phyloP scores from a whole-genome alignment of 495 filamentous ascomycete species.

The Xylaria intraflava region DNA sequence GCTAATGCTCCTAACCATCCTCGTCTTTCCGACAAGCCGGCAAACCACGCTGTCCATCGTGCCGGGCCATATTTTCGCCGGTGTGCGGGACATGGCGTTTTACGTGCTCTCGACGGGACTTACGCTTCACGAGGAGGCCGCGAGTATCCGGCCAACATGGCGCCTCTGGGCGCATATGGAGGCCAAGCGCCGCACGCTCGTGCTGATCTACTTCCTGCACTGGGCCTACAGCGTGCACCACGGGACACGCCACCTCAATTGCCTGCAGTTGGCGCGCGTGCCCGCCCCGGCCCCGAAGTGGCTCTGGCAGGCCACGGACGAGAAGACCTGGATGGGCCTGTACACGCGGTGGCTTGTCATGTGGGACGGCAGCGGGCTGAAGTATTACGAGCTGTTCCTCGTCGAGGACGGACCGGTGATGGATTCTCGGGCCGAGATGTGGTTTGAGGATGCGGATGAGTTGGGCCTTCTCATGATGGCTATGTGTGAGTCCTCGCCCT shows the following conservation, averaged over 20 bases:
- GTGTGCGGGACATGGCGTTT: slow-evolving; percentile 23
- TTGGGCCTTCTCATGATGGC: slow-evolving; percentile 32
- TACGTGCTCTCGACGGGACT: slow-evolving; percentile 29
- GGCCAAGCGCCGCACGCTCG: slow-evolving; percentile 30
- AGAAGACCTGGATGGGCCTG: slow-evolving; percentile 29
- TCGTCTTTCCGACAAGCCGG: slow-evolving; percentile 27
- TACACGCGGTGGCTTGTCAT: slow-evolving; percentile 33
- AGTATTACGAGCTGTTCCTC: slow-evolving; percentile 32
- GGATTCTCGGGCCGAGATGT: slow-evolving; percentile 27
- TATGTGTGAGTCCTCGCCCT: slow-evolving; percentile 29
- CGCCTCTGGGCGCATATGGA: slow-evolving; percentile 34
- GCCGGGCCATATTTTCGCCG: slow-evolving; percentile 21
- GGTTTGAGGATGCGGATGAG: slow-evolving; percentile 38
- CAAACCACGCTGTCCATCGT: slow-evolving; percentile 10
- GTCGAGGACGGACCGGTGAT: slow-evolving; percentile 19
- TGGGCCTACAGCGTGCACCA: slow-evolving; percentile 37
- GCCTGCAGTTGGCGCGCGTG: slow-evolving; percentile 33
- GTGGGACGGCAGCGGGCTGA: slow-evolving; percentile 30
- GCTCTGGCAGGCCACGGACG: slow-evolving; percentile 34
- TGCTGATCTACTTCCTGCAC: slow-evolving; percentile 31
- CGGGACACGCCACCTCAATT: slow-evolving; percentile 28
- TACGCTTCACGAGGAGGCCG: slow-evolving; percentile 31
- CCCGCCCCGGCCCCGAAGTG: slow-evolving; percentile 32
- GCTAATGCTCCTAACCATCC: slow-evolving; percentile 33
- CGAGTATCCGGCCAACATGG: slow-evolving; percentile 23